Percentiles rank a stretch among this genome's conserved stretches.
Conservation (phyloP, 345 rosid species). For the Salix brachista region DNA sequence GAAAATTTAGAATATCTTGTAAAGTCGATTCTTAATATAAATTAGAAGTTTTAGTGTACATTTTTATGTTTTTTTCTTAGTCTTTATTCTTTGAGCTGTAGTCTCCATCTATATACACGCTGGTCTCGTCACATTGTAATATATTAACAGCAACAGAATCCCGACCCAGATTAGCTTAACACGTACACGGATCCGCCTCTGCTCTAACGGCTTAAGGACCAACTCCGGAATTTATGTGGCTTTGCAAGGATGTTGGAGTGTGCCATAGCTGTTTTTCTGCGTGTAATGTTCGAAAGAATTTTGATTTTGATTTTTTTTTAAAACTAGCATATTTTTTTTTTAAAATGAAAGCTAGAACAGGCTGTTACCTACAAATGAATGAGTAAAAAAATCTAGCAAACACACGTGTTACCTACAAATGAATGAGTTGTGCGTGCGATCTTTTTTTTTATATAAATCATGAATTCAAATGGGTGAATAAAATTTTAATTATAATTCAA, state of each 20-base stretch:
- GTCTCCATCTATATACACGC: not conserved
- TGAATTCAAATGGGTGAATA: too few species aligned
- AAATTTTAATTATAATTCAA: too few species aligned
- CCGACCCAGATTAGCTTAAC: not conserved
- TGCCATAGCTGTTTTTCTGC: not conserved
- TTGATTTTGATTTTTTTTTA: too few species aligned
- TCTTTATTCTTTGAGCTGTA: not conserved
- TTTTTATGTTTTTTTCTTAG: not conserved
- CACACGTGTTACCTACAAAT: too few species aligned
- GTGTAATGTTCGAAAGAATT: too few species aligned
- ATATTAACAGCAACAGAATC: not conserved
- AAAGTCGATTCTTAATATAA: constrained; percentile 39
- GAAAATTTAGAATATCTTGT: constrained; percentile 36
- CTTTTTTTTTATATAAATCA: too few species aligned
- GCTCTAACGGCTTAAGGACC: not conserved
- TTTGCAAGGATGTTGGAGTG: not conserved
- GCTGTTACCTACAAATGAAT: too few species aligned
- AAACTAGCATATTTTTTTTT: too few species aligned
- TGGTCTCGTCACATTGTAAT: not conserved
- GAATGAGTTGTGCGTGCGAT: too few species aligned
- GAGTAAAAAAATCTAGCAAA: too few species aligned
- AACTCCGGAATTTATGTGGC: not conserved
- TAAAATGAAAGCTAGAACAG: too few species aligned
- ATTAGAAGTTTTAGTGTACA: not conserved
- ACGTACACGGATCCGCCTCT: not conserved